Percentiles rank a stretch among this genome's conserved stretches.
phyloP scores from a whole-genome alignment of 1,139 yeast genomes.

The Meyerozyma sp. region DNA sequence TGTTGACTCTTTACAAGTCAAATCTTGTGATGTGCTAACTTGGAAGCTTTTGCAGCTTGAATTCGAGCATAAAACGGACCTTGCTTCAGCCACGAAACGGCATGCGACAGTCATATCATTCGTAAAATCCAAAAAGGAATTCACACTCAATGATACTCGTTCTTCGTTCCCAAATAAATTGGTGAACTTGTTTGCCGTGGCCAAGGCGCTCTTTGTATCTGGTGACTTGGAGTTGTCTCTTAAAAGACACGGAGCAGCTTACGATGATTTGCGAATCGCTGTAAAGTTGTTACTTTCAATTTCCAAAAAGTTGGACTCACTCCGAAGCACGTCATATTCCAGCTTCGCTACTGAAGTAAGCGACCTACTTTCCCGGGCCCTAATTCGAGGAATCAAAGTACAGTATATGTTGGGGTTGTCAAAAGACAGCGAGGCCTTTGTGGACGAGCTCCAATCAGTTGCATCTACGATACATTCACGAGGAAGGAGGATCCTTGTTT shows the following conservation, averaged over 20 bases:
- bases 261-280: constrained; percentile 28
- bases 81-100: constrained; percentile 16
- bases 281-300: constrained; percentile 39
- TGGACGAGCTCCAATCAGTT: neutral
- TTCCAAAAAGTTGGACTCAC: constrained; percentile 27
- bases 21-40: constrained; percentile 12
- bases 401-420: constrained; percentile 38
- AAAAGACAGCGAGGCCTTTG: neutral
- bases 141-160: constrained; percentile 15
- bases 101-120: constrained; percentile 18
- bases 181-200: constrained; percentile 27
- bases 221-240: constrained; percentile 15
- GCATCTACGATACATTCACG: neutral
- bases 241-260: constrained; percentile 18
- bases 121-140: constrained; percentile 24
- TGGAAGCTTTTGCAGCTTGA: constrained; percentile 32
- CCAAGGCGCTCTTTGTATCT: constrained; percentile 28
- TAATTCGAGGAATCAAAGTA: constrained; percentile 27
- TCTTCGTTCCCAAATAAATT: constrained; percentile 22
- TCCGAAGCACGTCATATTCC: constrained; percentile 15
- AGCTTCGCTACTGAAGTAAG: constrained; percentile 33
- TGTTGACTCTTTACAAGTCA: neutral
- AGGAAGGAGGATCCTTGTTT: neutral
- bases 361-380: constrained; percentile 26
- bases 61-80: constrained; percentile 12